These are phyloP conservation scores for Fraxinus velutina DNA, from an alignment of 305 asterid species.

Conservation along the genomic window DNA sequence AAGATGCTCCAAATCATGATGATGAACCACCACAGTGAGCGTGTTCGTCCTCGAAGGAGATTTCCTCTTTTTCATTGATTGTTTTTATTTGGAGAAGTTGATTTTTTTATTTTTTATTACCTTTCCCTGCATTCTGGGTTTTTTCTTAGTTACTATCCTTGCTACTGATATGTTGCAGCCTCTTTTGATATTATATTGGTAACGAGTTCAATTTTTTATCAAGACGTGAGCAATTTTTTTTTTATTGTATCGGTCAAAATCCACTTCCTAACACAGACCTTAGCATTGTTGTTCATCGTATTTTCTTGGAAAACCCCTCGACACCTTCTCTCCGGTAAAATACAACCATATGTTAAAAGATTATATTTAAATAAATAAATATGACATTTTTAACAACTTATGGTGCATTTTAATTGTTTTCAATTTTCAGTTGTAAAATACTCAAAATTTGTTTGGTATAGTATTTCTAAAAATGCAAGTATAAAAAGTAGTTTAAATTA, in stretches of 20 bases:
- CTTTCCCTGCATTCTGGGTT: background rate
- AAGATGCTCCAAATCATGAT: background rate
- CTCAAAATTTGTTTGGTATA: no score
- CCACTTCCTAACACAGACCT: no score
- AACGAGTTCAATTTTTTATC: background rate
- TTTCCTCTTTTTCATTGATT: background rate
- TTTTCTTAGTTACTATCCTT: background rate
- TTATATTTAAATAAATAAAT: no score
- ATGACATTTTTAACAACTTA: no score
- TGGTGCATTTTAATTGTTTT: no score
- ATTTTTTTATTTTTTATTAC: background rate
- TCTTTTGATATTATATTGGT: background rate
- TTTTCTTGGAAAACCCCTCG: no score
- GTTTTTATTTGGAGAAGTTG: background rate
- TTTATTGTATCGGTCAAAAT: background rate
- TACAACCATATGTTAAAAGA: no score
- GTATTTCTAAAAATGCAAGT: no score
- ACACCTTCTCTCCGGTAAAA: no score
- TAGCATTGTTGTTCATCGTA: no score
- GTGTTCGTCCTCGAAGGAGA: background rate
- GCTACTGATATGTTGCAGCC: background rate
- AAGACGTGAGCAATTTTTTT: background rate
- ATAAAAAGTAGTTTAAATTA: no score
- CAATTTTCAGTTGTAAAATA: no score
- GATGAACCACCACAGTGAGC: background rate